A percentile compares a stretch with the other conserved stretches of the same genome.
phyloP scores from a whole-genome alignment of 2,329 filamentous ascomycete genomes.

The Trichoderma breve region DNA sequence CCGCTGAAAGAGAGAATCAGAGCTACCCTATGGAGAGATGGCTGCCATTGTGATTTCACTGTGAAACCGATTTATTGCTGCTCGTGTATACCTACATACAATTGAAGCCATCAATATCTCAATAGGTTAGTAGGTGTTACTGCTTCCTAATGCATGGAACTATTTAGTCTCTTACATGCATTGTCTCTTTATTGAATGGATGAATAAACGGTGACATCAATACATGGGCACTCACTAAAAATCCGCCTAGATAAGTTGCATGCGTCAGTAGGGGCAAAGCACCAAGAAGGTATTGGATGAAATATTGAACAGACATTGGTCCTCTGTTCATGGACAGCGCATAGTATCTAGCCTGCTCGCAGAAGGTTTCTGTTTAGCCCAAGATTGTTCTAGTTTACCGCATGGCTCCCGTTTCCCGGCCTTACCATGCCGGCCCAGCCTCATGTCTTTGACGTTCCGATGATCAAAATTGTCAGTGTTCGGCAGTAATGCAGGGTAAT shows the following conservation, averaged over 20 bases:
- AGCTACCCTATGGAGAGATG: not conserved
- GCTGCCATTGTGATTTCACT: not conserved
- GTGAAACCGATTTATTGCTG: not conserved
- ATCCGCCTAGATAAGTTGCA: not conserved
- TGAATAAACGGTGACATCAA: not conserved
- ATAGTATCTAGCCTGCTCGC: not conserved
- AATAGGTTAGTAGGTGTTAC: not conserved
- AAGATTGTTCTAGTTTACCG: not conserved
- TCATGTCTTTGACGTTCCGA: not conserved
- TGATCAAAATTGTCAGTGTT: not conserved
- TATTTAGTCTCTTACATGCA: not conserved
- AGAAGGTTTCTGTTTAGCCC: not conserved
- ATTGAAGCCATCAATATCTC: not conserved
- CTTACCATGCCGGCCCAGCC: not conserved
- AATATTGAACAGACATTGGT: not conserved
- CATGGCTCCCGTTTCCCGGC: not conserved
- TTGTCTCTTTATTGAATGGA: not conserved
- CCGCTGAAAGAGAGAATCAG: not conserved
- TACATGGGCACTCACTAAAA: not conserved
- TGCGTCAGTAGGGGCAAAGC: not conserved
- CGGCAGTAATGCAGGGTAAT: not conserved
- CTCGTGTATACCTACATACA: not conserved
- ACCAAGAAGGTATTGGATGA: not conserved
- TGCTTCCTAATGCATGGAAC: not conserved
- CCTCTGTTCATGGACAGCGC: not conserved